A percentile compares a stretch with the other conserved stretches of the same genome.
Conservation (phyloP, 306 rosid genomes). For the Erythrophleum fordii region DNA sequence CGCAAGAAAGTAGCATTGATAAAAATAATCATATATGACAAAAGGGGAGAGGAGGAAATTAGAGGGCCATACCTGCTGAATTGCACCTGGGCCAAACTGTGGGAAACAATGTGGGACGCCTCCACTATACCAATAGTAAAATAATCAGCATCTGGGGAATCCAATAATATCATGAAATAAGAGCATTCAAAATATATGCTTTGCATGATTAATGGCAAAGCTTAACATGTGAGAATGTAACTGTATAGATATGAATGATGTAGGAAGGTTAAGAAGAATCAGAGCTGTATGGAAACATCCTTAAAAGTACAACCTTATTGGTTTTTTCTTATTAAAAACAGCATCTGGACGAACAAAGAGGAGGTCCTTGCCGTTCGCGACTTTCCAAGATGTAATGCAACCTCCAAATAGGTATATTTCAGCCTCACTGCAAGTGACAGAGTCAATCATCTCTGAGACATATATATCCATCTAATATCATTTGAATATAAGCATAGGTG, state of each 20-base stretch:
- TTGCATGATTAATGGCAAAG: not conserved
- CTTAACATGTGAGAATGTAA: not conserved
- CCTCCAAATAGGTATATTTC: slow-evolving; percentile 89
- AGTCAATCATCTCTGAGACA: not conserved
- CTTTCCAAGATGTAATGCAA: slow-evolving; percentile 85
- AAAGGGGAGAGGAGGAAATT: no score
- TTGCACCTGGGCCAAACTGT: slow-evolving; percentile 94
- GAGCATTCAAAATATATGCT: slow-evolving; percentile 21
- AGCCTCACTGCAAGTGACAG: slow-evolving; percentile 69
- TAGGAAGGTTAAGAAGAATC: not conserved
- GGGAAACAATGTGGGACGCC: slow-evolving; percentile 98
- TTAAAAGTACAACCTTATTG: slow-evolving; percentile 70
- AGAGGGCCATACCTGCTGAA: slow-evolving; percentile 75
- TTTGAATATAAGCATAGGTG: not conserved
- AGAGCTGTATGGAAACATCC: not conserved
- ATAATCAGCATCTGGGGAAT: slow-evolving; percentile 44
- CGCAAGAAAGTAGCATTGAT: slow-evolving; percentile 6
- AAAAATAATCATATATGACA: not conserved
- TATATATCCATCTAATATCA: not conserved
- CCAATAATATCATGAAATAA: slow-evolving; percentile 1
- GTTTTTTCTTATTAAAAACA: slow-evolving; percentile 82
- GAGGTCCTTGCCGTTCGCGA: slow-evolving; percentile 77
- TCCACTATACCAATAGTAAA: slow-evolving; percentile 66
- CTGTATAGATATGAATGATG: not conserved
- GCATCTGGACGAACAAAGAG: slow-evolving; percentile 96